These are phyloP conservation scores for Pseudevernia furfuracea DNA, from an alignment of 495 filamentous ascomycete species.

Conservation along the genomic window DNA sequence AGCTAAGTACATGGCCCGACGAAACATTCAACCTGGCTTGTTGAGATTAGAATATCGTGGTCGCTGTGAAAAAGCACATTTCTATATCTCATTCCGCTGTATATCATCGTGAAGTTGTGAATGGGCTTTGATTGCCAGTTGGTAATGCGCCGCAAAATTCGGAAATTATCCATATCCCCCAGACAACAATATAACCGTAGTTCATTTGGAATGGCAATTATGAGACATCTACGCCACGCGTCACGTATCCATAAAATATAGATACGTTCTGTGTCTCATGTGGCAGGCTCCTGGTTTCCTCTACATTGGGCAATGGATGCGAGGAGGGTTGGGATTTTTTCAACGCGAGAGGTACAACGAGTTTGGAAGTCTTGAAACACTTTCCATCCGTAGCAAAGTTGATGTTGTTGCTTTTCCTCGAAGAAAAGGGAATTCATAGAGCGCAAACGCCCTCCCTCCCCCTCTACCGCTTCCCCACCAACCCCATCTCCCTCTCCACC, in stretches of 20 bases:
- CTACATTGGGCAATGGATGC: neutral
- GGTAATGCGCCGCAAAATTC: neutral
- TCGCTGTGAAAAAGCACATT: neutral
- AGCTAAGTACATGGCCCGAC: neutral
- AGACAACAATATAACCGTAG: neutral
- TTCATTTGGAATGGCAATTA: neutral
- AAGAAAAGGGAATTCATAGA: neutral
- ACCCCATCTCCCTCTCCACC: slow-evolving; percentile 66
- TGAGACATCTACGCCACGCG: neutral
- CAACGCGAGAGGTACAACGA: no score
- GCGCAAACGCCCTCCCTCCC: no score
- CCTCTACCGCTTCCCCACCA: slow-evolving; percentile 14
- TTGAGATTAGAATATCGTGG: slow-evolving; percentile 1
- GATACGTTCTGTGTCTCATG: neutral
- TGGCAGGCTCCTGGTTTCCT: neutral
- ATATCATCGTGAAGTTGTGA: neutral
- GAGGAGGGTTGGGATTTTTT: no score
- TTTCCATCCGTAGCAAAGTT: neutral
- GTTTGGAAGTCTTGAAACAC: no score
- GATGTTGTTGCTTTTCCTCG: neutral
- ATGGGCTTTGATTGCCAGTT: neutral
- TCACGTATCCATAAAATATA: neutral
- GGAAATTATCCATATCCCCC: neutral
- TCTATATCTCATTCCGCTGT: neutral
- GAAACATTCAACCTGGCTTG: neutral